Conservation (phyloP, 768 basidiomycete species). For the Naematelia aurantialba region DNA sequence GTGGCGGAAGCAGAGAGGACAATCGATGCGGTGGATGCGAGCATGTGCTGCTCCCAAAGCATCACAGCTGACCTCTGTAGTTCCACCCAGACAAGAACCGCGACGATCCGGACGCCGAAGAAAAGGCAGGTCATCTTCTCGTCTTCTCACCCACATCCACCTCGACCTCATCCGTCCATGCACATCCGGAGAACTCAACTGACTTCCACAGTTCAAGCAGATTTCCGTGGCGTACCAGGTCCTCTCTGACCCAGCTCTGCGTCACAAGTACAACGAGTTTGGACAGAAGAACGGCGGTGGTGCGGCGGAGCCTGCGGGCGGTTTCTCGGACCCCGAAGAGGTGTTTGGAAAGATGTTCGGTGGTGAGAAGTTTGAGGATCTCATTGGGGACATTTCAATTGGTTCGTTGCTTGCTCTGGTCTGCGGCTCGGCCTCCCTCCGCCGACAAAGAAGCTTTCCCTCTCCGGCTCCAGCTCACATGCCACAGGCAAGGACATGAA, state of each 20-base stretch:
- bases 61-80: slow-evolving; percentile 10
- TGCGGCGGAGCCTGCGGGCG: slow-evolving; percentile 46
- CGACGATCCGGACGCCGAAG: slow-evolving; percentile 49
- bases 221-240: slow-evolving; percentile 50
- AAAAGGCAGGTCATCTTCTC: slow-evolving; percentile 37
- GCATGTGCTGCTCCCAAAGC: too few relatives aligned
- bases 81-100: slow-evolving; percentile 49
- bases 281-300: slow-evolving; percentile 50
- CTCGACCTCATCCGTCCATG: neutral
- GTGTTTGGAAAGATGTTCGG: slow-evolving; percentile 52
- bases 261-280: slow-evolving; percentile 49
- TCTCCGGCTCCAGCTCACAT: too few relatives aligned
- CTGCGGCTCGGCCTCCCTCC: too few relatives aligned
- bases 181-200: too few relatives aligned
- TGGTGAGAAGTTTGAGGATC: slow-evolving; percentile 45
- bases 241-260: slow-evolving; percentile 48
- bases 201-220: slow-evolving; percentile 43
- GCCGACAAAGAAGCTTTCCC: neutral
- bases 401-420: slow-evolving; percentile 35
- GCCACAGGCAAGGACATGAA: slow-evolving; percentile 48
- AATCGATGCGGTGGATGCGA: too few relatives aligned
- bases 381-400: slow-evolving; percentile 47
- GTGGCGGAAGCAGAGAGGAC: too few relatives aligned
- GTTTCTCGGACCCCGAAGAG: slow-evolving; percentile 50
- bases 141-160: neutral